Conservation (phyloP, 2,329 filamentous ascomycete genomes). For the Didymella sp. region DNA sequence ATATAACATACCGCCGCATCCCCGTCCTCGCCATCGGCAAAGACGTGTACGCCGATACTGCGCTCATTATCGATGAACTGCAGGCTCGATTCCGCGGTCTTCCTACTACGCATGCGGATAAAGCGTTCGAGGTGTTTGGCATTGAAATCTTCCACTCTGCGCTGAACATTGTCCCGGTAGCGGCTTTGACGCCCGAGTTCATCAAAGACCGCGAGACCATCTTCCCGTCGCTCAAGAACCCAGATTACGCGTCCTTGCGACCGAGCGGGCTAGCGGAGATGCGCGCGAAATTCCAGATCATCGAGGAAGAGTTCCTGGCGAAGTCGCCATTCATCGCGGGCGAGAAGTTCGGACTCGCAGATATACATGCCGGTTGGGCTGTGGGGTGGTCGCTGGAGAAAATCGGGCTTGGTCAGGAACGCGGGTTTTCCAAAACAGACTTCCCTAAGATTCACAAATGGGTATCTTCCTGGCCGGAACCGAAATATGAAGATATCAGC, state of each 20-base stretch:
- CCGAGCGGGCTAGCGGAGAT: slow-evolving; percentile 16
- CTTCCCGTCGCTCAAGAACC: slow-evolving; percentile 1
- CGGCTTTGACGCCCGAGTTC: slow-evolving; percentile 8
- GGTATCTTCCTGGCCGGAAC: slow-evolving; percentile 1
- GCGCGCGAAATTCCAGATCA: slow-evolving; percentile 7
- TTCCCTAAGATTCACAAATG: slow-evolving; percentile 10
- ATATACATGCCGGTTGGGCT: slow-evolving; percentile 14
- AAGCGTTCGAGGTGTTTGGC: slow-evolving; percentile 23
- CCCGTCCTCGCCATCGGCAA: slow-evolving; percentile 71
- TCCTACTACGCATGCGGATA: slow-evolving; percentile 51
- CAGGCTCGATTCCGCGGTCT: slow-evolving; percentile 55
- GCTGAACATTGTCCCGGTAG: slow-evolving; percentile 13
- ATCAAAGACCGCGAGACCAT: slow-evolving; percentile 11
- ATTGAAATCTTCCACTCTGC: slow-evolving; percentile 1
- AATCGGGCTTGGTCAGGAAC: slow-evolving; percentile 2
- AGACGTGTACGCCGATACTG: slow-evolving; percentile 73
- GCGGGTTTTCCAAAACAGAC: slow-evolving; percentile 1
- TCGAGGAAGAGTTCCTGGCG: slow-evolving; percentile 11
- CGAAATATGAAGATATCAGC: slow-evolving; percentile 2
- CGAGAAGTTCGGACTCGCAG: slow-evolving; percentile 10
- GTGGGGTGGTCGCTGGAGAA: slow-evolving; percentile 8
- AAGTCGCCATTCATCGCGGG: slow-evolving; percentile 1
- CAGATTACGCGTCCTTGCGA: slow-evolving; percentile 2
- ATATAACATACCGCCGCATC: slow-evolving; percentile 72
- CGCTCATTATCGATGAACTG: slow-evolving; percentile 71